A percentile compares a stretch with the other conserved stretches of the same genome.
phyloP scores from a whole-genome alignment of 441 rosid genomes.

The Cnidoscolus chayamansa region DNA sequence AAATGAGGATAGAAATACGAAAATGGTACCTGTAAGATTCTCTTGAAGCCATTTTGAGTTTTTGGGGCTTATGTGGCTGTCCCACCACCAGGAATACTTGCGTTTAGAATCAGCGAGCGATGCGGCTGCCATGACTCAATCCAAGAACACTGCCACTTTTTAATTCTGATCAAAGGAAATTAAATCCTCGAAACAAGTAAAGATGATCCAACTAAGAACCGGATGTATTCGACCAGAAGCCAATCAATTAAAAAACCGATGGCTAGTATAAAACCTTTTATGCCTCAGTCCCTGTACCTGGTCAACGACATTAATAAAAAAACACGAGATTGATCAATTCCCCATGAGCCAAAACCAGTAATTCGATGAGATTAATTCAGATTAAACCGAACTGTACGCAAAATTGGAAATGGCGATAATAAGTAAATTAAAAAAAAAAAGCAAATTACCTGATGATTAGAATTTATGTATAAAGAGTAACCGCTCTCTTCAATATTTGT shows the following conservation, averaged over 20 bases:
- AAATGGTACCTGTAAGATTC: slow-evolving; percentile 72
- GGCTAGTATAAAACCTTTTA: not conserved
- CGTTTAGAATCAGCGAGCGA: slow-evolving; percentile 44
- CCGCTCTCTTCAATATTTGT: slow-evolving; percentile 22
- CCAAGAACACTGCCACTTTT: slow-evolving; percentile 23
- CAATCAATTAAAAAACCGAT: slow-evolving; percentile 1
- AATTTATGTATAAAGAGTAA: slow-evolving; percentile 2
- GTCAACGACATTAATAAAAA: slow-evolving; percentile 15
- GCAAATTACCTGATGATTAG: slow-evolving; percentile 29
- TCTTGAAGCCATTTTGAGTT: slow-evolving; percentile 87
- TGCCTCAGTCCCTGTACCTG: slow-evolving; percentile 4
- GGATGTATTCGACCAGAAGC: not conserved
- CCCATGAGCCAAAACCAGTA: slow-evolving; percentile 9
- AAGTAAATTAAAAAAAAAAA: not conserved
- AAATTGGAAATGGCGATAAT: not conserved
- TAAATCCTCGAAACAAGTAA: not conserved
- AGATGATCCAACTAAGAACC: slow-evolving; percentile 7
- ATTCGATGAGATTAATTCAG: slow-evolving; percentile 12
- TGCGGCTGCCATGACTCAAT: slow-evolving; percentile 46
- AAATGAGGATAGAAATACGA: not conserved
- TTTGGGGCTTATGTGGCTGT: slow-evolving; percentile 83
- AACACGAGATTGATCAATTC: slow-evolving; percentile 19
- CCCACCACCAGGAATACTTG: slow-evolving; percentile 94
- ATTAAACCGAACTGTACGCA: not conserved
- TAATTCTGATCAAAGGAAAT: slow-evolving; percentile 8